These are phyloP conservation scores for Coniella lustricola DNA, from an alignment of 2,329 filamentous ascomycete genomes.

Conservation along the genomic window DNA sequence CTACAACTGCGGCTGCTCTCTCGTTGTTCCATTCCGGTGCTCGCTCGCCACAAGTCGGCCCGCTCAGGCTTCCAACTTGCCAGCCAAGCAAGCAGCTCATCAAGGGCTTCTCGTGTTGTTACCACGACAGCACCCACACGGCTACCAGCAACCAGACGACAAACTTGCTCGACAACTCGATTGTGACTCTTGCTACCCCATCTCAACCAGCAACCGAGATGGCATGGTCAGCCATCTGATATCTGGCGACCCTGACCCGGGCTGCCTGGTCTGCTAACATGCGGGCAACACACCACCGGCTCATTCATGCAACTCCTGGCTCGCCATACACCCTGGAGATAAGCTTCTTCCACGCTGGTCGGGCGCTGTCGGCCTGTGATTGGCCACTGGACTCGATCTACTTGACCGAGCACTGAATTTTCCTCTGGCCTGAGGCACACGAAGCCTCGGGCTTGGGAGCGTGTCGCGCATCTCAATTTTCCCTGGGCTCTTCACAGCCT, in stretches of 20 bases:
- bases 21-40: slow-evolving; percentile 1
- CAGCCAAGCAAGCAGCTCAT: background rate
- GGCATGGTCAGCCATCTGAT: too few relatives aligned
- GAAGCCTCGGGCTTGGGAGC: background rate
- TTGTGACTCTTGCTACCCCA: too few relatives aligned
- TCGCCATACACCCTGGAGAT: slow-evolving; percentile 12
- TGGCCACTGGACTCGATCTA: slow-evolving; percentile 8
- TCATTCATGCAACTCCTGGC: slow-evolving; percentile 13
- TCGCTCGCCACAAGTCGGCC: slow-evolving; percentile 9
- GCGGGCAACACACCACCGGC: slow-evolving; percentile 10
- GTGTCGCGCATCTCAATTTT: slow-evolving; percentile 15
- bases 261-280: background rate
- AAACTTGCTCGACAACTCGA: too few relatives aligned
- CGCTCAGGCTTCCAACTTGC: background rate
- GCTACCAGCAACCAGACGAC: too few relatives aligned
- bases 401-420: slow-evolving; percentile 7
- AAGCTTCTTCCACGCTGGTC: slow-evolving; percentile 6
- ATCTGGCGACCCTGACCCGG: background rate
- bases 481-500: background rate
- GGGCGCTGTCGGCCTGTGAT: slow-evolving; percentile 1
- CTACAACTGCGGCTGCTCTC: too few relatives aligned
- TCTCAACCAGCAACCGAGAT: too few relatives aligned
- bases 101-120: too few relatives aligned
- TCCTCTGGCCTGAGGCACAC: slow-evolving; percentile 9
- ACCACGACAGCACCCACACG: too few relatives aligned